phyloP scores from a whole-genome alignment of 257 asterid species.

The Nyctanthes arbortristis region DNA sequence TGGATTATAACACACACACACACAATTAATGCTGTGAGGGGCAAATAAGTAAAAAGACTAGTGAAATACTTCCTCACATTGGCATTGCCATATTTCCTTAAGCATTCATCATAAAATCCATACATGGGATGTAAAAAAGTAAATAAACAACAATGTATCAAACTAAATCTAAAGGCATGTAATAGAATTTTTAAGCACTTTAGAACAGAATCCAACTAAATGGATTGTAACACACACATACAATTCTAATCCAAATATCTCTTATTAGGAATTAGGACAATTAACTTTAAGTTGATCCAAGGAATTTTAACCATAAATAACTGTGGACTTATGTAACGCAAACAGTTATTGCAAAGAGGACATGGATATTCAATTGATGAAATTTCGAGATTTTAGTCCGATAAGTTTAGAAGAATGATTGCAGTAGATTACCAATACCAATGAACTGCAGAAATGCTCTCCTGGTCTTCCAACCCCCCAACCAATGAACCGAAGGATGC shows the following conservation, averaged over 20 bases:
- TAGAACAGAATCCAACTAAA: neutral
- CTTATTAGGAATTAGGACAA: neutral
- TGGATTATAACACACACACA: no score
- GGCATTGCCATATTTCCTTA: slow-evolving; percentile 98
- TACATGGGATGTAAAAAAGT: slow-evolving; percentile 53
- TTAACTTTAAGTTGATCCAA: neutral
- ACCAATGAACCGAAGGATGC: neutral
- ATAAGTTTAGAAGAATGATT: neutral
- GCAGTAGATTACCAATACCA: neutral
- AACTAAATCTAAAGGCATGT: slow-evolving; percentile 9
- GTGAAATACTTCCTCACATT: slow-evolving; percentile 96
- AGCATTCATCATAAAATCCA: slow-evolving; percentile 96
- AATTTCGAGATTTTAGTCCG: neutral
- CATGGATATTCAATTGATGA: neutral
- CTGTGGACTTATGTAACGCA: neutral
- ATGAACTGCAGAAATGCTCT: no score
- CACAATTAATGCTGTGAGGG: no score
- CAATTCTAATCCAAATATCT: neutral
- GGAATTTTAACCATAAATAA: neutral
- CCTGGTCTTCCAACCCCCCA: no score
- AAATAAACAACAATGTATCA: slow-evolving; percentile 23
- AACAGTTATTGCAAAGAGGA: neutral
- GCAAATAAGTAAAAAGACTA: slow-evolving; percentile 91
- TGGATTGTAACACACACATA: neutral
- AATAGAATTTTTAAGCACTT: neutral